Percentiles rank a stretch among this genome's conserved stretches.
These are phyloP conservation scores for Agarophyton chilense DNA, from an alignment of 23 red algal species.

Conservation along the genomic window DNA sequence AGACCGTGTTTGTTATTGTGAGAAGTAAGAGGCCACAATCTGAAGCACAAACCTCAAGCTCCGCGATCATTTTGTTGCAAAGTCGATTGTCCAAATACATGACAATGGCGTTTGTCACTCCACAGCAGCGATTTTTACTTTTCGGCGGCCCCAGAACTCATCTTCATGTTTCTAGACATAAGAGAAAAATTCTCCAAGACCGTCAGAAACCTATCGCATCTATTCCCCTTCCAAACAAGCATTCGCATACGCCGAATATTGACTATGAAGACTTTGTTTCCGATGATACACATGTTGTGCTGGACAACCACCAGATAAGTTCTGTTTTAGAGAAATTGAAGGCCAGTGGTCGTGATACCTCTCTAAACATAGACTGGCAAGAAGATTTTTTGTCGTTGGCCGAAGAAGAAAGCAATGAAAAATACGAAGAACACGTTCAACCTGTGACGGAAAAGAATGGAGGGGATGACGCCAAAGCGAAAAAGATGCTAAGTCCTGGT, in stretches of 20 bases:
- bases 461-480: too few relatives aligned
- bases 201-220: neutral
- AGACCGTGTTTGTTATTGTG: too few relatives aligned
- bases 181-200: neutral
- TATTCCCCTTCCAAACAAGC: neutral
- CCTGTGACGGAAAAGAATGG: neutral
- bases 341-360: conserved; percentile 28
- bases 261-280: conserved; percentile 57
- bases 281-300: conserved; percentile 73
- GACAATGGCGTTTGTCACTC: neutral
- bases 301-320: conserved; percentile 50
- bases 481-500: neutral
- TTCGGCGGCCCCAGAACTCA: neutral
- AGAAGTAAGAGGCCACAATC: too few relatives aligned
- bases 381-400: neutral
- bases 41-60: too few relatives aligned
- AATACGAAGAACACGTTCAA: neutral
- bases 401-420: neutral
- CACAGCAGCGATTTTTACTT: neutral
- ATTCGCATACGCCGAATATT: neutral
- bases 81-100: too few relatives aligned
- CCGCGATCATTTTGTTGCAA: too few relatives aligned
- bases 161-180: neutral
- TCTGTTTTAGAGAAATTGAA: conserved; percentile 55
- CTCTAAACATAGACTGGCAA: conserved; percentile 3